A percentile compares a stretch with the other conserved stretches of the same genome.
phyloP scores from a whole-genome alignment of 2,329 filamentous ascomycete genomes.

The Aspergillus neoniger region DNA sequence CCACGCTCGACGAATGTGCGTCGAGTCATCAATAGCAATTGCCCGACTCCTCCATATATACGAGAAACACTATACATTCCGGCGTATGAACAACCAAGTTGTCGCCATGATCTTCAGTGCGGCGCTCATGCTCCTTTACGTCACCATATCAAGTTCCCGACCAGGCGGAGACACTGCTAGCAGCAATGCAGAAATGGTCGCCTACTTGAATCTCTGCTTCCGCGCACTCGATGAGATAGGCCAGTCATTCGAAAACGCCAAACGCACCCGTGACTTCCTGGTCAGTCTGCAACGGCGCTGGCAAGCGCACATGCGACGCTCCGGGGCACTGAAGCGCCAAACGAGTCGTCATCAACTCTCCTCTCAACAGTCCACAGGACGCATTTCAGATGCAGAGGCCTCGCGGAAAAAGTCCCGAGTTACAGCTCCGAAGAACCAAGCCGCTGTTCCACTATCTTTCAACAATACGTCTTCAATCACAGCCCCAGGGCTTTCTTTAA shows the following conservation, averaged over 20 bases:
- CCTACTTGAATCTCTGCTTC: constrained; percentile 43
- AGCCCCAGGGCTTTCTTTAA: neutral
- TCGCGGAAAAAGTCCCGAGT: constrained; percentile 31
- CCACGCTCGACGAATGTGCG: constrained; percentile 46
- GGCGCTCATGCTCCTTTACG: constrained; percentile 41
- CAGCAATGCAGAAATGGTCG: constrained; percentile 33
- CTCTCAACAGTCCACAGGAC: constrained; percentile 14
- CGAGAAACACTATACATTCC: constrained; percentile 44
- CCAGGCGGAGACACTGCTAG: constrained; percentile 24
- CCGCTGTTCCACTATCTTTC: constrained; percentile 6
- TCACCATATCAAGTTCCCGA: constrained; percentile 35
- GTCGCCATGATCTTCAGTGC: constrained; percentile 47
- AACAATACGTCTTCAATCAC: constrained; percentile 1
- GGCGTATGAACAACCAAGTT: constrained; percentile 44
- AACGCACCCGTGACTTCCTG: constrained; percentile 39
- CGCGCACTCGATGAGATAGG: constrained; percentile 44
- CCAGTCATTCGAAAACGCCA: constrained; percentile 43
- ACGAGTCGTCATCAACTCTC: constrained; percentile 27
- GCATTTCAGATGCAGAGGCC: constrained; percentile 10
- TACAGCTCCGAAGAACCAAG: constrained; percentile 3
- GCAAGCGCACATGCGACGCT: constrained; percentile 23
- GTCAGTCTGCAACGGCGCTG: constrained; percentile 39
- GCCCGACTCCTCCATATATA: constrained; percentile 43
- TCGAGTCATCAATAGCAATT: constrained; percentile 42
- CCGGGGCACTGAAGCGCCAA: constrained; percentile 30